Conservation (phyloP, 176 grass and related monocot genomes). For the Carex kokanica region DNA sequence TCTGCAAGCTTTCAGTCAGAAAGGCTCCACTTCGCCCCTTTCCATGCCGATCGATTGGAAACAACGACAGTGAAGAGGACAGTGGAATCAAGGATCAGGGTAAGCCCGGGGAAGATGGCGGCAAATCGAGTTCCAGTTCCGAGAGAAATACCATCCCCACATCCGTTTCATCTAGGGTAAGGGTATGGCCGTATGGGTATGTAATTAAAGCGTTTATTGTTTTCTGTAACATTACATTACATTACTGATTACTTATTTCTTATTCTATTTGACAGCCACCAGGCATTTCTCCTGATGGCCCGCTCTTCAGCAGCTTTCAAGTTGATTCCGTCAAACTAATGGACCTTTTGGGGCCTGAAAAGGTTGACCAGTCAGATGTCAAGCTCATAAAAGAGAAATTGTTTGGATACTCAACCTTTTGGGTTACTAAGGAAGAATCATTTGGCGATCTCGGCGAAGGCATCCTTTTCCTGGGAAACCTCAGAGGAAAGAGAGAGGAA, state of each 20-base stretch:
- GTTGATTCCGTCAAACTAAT: conserved; percentile 85
- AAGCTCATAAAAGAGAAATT: conserved; percentile 91
- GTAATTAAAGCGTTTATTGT: too few relatives aligned
- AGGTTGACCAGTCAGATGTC: conserved; percentile 81
- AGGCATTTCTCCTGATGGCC: neutral
- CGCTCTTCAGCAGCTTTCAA: conserved; percentile 48
- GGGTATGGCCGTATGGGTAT: too few relatives aligned
- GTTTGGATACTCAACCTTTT: conserved; percentile 98
- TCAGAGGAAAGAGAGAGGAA: conserved; percentile 78
- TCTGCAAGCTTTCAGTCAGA: neutral
- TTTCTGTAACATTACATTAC: too few relatives aligned
- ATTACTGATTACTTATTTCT: neutral
- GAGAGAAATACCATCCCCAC: neutral
- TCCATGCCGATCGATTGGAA: neutral
- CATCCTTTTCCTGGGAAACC: conserved; percentile 86
- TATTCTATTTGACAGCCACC: neutral
- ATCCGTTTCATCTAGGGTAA: conserved; percentile 2
- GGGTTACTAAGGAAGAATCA: conserved; percentile 94
- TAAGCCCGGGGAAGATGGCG: neutral
- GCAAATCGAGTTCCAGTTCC: neutral
- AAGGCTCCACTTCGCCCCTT: neutral
- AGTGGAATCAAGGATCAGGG: neutral
- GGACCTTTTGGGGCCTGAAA: conserved; percentile 92
- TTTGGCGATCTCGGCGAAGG: conserved; percentile 97
- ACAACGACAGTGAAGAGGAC: neutral